Base-by-base conservation (phyloP, 495 filamentous ascomycete species). In the Podospora bellae-mahoneyi region DNA sequence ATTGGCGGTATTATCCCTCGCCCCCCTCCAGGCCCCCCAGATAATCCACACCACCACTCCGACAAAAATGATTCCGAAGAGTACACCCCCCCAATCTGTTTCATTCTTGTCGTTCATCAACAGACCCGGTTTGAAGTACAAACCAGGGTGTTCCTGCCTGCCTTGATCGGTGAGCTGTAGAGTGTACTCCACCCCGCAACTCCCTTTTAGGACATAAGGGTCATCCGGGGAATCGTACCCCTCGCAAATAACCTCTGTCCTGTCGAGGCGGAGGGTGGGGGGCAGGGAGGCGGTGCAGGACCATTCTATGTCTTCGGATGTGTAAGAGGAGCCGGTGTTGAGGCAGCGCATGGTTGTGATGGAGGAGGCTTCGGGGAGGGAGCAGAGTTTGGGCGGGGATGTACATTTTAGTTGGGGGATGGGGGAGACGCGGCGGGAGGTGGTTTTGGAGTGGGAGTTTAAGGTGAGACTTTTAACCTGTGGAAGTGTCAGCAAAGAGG, bases 131-230 rank as follows among this genome's bases (percentile, higher is more conserved):
- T 23, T 23, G 23, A 23, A 23, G 23, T 23, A 23, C 23, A 23
- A 23, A 23, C 23, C 23, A 23, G 23, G 23, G 23, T 23, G 23
- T 23, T 23, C 23, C 23, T 23, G 23, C 74, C 80, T 94, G 88
- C 3, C 95, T 94, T n/a, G 83, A 19, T 92, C 91, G 4, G 94
- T 99, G 44, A 99, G 79, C 1, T 90, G 72, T 7, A 99, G 75
- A 4, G 91, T 83, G 76, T 98, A 99, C 77, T 99, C 94, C 13
- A 97, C 94, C 2, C 92, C 95, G 78, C 95, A 99, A 73, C 87
- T 92, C 4, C 95, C 94, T 69, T 92, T 92, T 19, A 99, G 80
- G 4, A 98, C 85, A 79, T 92, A 95, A 0, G 85, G 84, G 74
- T 99, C 95, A 20, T 92, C 86, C 0, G 90, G 78, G 13, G 76